Conservation (phyloP, 2,329 filamentous ascomycete genomes). For the Cladosporium sp. region DNA sequence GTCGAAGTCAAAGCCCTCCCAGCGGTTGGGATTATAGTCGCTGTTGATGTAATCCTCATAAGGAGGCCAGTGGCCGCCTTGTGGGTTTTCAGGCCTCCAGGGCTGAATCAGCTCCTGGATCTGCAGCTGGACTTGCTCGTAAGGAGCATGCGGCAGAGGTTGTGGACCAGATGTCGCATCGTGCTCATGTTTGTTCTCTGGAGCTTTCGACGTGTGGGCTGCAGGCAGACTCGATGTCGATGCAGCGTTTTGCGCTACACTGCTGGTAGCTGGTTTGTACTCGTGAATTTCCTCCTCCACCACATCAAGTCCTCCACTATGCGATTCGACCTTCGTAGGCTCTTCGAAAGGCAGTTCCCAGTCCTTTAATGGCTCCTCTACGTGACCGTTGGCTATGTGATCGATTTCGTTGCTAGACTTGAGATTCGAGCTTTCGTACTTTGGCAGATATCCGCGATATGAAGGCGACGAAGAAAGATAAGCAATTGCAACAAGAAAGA, state of each 20-base stretch:
- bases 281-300: constrained; percentile 2
- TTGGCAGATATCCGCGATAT: constrained; percentile 21
- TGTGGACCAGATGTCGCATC: neutral
- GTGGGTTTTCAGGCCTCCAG: constrained; percentile 36
- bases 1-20: constrained; percentile 44
- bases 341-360: neutral
- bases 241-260: neutral
- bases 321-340: neutral
- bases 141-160: constrained; percentile 9
- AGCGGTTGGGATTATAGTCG: constrained; percentile 46
- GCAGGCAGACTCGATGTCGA: neutral
- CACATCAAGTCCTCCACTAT: neutral
- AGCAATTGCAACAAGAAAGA: constrained; percentile 28
- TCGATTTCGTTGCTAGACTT: constrained; percentile 16
- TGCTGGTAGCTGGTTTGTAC: neutral
- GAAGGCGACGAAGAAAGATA: constrained; percentile 21
- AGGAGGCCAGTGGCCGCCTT: constrained; percentile 40
- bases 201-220: neutral
- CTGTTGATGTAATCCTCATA: constrained; percentile 39
- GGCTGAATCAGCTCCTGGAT: constrained; percentile 38
- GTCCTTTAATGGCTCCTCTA: constrained; percentile 5
- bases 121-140: constrained; percentile 23
- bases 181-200: neutral
- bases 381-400: neutral
- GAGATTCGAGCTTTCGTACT: constrained; percentile 17